These are phyloP conservation scores for Aspergillus hancockii DNA, from an alignment of 495 filamentous ascomycete genomes.

Conservation along the genomic window DNA sequence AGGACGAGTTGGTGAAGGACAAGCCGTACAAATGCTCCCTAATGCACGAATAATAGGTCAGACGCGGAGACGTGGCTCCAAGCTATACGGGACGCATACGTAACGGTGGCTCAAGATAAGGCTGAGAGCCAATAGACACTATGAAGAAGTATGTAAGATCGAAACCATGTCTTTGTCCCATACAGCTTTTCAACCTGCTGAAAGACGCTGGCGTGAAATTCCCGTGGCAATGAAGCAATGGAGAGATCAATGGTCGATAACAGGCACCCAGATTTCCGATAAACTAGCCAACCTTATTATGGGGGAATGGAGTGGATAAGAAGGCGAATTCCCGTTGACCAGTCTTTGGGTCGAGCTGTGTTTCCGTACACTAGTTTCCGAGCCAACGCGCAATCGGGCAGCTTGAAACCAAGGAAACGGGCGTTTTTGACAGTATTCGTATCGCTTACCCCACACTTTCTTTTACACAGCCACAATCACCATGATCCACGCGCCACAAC, in stretches of 20 bases:
- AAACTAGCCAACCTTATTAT: slow-evolving; percentile 4
- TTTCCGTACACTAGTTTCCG: background rate
- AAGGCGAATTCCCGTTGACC: slow-evolving; percentile 3
- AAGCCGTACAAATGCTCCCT: background rate
- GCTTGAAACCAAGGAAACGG: background rate
- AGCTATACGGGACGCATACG: slow-evolving; percentile 16
- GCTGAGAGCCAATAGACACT: slow-evolving; percentile 3
- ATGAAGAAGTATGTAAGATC: background rate
- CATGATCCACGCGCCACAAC: background rate
- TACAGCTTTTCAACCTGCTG: background rate
- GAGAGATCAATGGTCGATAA: background rate
- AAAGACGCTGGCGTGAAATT: background rate
- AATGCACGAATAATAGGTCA: slow-evolving; percentile 11
- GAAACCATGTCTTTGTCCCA: slow-evolving; percentile 6
- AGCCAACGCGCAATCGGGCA: background rate
- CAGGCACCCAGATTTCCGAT: slow-evolving; percentile 16
- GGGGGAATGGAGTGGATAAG: slow-evolving; percentile 1
- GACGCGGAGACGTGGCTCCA: slow-evolving; percentile 14
- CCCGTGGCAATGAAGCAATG: background rate
- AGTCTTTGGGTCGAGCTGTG: background rate
- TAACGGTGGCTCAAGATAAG: slow-evolving; percentile 16
- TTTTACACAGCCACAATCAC: slow-evolving; percentile 6
- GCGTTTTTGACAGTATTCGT: background rate
- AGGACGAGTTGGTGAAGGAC: background rate
- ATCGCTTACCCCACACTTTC: background rate